Percentiles rank a stretch among this genome's conserved stretches.
These are phyloP conservation scores for Hypoxylon sp. DNA, from an alignment of 2,329 filamentous ascomycete species.

Conservation along the genomic window DNA sequence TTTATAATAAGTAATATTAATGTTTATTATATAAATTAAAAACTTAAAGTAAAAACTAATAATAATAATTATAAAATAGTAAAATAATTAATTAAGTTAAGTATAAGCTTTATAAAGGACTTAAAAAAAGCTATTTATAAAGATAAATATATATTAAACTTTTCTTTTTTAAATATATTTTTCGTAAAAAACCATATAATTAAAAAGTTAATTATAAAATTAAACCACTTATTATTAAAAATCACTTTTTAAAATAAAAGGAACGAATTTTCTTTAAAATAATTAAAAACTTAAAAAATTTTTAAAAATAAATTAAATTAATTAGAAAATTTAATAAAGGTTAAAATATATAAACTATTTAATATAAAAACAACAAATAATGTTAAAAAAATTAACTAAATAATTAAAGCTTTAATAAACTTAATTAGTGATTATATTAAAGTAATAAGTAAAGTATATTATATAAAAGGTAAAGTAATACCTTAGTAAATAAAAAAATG, in stretches of 20 bases:
- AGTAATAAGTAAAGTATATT: slow-evolving; percentile 5
- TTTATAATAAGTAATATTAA: slow-evolving; percentile 15
- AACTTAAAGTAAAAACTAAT: slow-evolving; percentile 2
- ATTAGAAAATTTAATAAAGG: slow-evolving; percentile 16
- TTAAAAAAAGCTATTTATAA: slow-evolving; percentile 11
- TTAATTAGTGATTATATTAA: slow-evolving; percentile 13
- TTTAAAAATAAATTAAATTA: slow-evolving; percentile 13
- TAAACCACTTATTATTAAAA: slow-evolving; percentile 13
- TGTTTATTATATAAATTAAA: neutral
- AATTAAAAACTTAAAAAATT: slow-evolving; percentile 11
- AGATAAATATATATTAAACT: slow-evolving; percentile 2
- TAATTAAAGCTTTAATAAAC: slow-evolving; percentile 1
- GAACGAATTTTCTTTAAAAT: slow-evolving; percentile 9
- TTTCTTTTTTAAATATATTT: slow-evolving; percentile 13
- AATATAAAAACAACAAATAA: slow-evolving; percentile 3
- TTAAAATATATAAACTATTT: slow-evolving; percentile 14
- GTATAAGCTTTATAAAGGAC: slow-evolving; percentile 15
- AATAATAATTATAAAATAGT: neutral
- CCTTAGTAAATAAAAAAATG: slow-evolving; percentile 8
- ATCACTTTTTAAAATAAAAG: slow-evolving; percentile 5
- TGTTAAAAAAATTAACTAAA: neutral
- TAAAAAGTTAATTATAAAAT: slow-evolving; percentile 1
- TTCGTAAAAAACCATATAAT: slow-evolving; percentile 7
- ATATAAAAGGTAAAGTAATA: slow-evolving; percentile 6
- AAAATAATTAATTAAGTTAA: slow-evolving; percentile 2